Evolutionary conservation across 148 eudicot genomes (phyloP), one percentile per base, ranked within the genome.

Genomic region (Camellia sinensis): DNA sequence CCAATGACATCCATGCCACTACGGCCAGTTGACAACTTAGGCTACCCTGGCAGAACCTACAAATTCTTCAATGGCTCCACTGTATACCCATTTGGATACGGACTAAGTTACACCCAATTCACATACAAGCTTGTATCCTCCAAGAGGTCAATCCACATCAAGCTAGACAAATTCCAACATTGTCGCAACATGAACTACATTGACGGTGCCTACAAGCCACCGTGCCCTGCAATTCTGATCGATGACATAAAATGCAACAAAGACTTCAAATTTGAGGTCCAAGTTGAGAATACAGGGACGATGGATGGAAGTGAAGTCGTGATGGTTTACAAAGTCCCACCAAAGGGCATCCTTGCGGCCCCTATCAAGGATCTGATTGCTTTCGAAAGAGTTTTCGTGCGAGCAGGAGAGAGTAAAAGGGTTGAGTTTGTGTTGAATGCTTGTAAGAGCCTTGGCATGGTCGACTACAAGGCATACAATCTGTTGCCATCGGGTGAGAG

Each of bases 41-140:
- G 91, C 77, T 89, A 91, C 54, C 95, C 92, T 2, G 92, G 95
- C 0, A 80, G 95, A 15, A 89, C 90, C 13, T 90, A 91, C 84
- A 86, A 87, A 8, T 91, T 91, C 82, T 91, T 82, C 71, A 84
- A 69, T 14, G 95, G 95, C 11, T 80, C 91, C 0, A 85, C 85
- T 0, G 91, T 89, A 8, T 91, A 81, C 63, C 92, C 91, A 7
- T 91, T 91, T 4, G 94, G 92, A 3, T 79, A 71, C 15, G 86
- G 83, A 1, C 64, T 83, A 10, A 80, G 86, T 21, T 83, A 83
- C 41, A 83, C 86, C 19, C 41, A 71, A 0, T 83, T 83, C 76
- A 61, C n/a, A 4, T 79, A 83, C 85, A 56, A 46, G 3, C 18
- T 83, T 2, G 1, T 5, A 0, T 19, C 52, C 41, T 15, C 82